Evolutionary conservation across 176 grass and related monocot genomes (phyloP).

Genomic region (Avena insularis): DNA sequence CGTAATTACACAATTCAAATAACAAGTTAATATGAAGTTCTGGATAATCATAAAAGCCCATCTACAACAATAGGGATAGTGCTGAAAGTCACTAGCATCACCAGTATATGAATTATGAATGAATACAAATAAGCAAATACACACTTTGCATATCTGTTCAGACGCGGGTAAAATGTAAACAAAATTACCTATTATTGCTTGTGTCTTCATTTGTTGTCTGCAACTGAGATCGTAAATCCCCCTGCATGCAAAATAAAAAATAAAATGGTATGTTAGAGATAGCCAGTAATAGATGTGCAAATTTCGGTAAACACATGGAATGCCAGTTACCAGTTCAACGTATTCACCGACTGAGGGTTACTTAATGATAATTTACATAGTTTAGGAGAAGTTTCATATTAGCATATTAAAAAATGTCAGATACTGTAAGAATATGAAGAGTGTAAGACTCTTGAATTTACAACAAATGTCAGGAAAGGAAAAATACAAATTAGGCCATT

Average conservation of each 20-base stretch:
- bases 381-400: neutral
- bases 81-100: constrained; percentile 28
- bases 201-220: constrained; percentile 85
- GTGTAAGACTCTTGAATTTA: neutral
- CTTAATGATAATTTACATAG: neutral
- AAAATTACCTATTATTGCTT: constrained; percentile 73
- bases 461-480: neutral
- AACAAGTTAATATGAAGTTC: neutral
- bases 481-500: neutral
- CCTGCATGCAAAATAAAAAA: constrained; percentile 53
- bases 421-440: neutral
- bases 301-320: constrained; percentile 22
- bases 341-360: constrained; percentile 5
- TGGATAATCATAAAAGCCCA: neutral
- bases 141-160: neutral
- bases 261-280: neutral
- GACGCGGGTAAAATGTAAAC: constrained; percentile 24
- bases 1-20: constrained; percentile 34
- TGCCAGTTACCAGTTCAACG: neutral
- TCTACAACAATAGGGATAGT: constrained; percentile 11
- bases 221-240: constrained; percentile 83
- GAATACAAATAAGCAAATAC: neutral
- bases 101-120: constrained; percentile 20
- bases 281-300: constrained; percentile 31
- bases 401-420: neutral